Percentiles rank a stretch among this genome's conserved stretches.
These are phyloP conservation scores for Leccinum longicurvipes DNA, from an alignment of 768 basidiomycete species.

Conservation along the genomic window DNA sequence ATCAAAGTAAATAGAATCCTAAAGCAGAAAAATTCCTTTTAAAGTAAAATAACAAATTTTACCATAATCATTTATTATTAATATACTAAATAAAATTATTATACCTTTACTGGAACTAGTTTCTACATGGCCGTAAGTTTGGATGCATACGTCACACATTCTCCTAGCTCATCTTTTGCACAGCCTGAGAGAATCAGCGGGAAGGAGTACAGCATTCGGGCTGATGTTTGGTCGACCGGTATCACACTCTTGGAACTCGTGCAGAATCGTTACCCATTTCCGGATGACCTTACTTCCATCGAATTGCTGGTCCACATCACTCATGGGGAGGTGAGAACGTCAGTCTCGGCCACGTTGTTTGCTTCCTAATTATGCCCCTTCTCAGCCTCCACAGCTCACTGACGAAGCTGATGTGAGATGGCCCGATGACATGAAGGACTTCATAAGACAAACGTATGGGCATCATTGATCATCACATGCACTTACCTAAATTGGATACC, in stretches of 20 bases:
- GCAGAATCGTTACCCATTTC: slow-evolving; percentile 93
- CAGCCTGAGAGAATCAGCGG: slow-evolving; percentile 95
- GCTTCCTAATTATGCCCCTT: slow-evolving; percentile 12
- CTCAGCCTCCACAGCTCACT: slow-evolving; percentile 75
- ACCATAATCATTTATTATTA: too few species aligned
- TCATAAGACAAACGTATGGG: slow-evolving; percentile 79
- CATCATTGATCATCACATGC: not conserved
- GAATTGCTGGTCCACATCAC: slow-evolving; percentile 92
- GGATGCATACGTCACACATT: not conserved
- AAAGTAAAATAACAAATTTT: too few species aligned
- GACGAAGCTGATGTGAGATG: slow-evolving; percentile 67
- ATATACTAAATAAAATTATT: too few species aligned
- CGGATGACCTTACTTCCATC: slow-evolving; percentile 87
- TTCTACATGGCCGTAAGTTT: slow-evolving; percentile 95
- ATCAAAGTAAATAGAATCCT: too few species aligned
- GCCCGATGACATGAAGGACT: slow-evolving; percentile 87
- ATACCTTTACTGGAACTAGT: slow-evolving; percentile 96
- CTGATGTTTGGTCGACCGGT: slow-evolving; percentile 98
- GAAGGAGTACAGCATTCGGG: slow-evolving; percentile 87
- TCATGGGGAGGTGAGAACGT: slow-evolving; percentile 58
- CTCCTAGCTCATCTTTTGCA: slow-evolving; percentile 7
- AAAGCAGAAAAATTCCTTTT: too few species aligned
- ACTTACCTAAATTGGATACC: slow-evolving; percentile 5
- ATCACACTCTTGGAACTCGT: slow-evolving; percentile 93
- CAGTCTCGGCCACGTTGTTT: slow-evolving; percentile 3